Base-by-base conservation (phyloP, 148 eudicot genomes). In the Pouteria glomerata region DNA sequence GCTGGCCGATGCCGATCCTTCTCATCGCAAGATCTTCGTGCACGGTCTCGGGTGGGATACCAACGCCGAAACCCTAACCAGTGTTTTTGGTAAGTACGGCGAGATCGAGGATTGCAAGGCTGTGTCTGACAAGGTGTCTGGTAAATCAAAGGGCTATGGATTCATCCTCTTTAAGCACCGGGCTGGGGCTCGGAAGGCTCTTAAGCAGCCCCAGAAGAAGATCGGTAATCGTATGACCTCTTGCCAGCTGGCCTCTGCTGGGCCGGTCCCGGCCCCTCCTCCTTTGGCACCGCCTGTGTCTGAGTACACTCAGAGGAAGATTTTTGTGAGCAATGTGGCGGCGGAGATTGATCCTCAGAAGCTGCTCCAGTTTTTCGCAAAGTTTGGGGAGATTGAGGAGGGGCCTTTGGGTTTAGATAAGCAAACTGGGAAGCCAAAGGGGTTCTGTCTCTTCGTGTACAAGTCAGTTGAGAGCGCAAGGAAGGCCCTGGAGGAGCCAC, bases 21-120 rank as follows among this genome's bases (percentile, higher is more conserved):
- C 84, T 0, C 96, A 92, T 44, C 77, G 99, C 16, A 95, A 95
- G 79, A 95, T 95, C 23, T 95, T 95, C 51, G 94, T 95, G 0
- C 99, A 95, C 35, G 99, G 99, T 0, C 82, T 95, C 0, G 97
- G 94, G 0, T 92, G 97, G 97, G 99, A 95, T 37, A 84, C 96
- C 1, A 95, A 82, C 2, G 78, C 89, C 0, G 97, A 95, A 13
- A 84, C 89, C 1, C 78, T 95, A 0, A 70, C 83, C 0, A 27
- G 56, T 0, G 88, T 80, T 6, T 95, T 89, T 21, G 68, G 71
- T 0, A 80, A 85, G 73, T 92, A 82, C 57, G 99, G 99, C 0
- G 96, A 88, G 55, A 90, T 95, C 26, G 97, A 95, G 74, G 99
- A 95, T 63, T 95, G 99, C 57, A 95, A 90, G 59, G 94, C 86